Conservation (phyloP, 2,329 filamentous ascomycete species). For the Pseudocercospora fijiensis region DNA sequence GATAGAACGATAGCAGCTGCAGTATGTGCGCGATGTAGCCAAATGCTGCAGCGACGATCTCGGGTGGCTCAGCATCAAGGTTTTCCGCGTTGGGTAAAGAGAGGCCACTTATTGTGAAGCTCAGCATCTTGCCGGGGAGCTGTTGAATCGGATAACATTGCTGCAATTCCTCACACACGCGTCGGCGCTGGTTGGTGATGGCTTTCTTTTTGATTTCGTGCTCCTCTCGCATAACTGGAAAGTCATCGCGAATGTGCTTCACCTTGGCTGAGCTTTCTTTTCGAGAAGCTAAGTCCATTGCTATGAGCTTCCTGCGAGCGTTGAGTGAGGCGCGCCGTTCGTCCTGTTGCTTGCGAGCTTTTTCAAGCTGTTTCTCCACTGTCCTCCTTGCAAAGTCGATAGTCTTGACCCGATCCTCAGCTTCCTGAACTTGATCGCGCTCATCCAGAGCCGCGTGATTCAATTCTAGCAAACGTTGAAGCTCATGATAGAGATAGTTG, state of each 20-base stretch:
- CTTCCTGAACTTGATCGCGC: constrained; percentile 42
- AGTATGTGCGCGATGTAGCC: constrained; percentile 77
- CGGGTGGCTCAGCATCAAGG: constrained; percentile 69
- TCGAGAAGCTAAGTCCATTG: constrained; percentile 38
- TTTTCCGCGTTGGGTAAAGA: constrained; percentile 72
- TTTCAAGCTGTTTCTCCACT: constrained; percentile 66
- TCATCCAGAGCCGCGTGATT: constrained; percentile 42
- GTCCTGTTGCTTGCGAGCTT: constrained; percentile 61
- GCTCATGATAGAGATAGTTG: constrained; percentile 72
- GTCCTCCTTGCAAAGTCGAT: constrained; percentile 56
- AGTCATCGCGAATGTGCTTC: constrained; percentile 54
- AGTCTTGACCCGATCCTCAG: constrained; percentile 46
- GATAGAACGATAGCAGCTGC: constrained; percentile 75
- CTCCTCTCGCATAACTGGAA: constrained; percentile 40
- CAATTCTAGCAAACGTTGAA: constrained; percentile 55
- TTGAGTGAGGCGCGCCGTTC: constrained; percentile 67
- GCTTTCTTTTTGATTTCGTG: constrained; percentile 56
- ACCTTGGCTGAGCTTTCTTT: constrained; percentile 50
- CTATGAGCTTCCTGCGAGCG: constrained; percentile 66
- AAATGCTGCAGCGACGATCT: constrained; percentile 74
- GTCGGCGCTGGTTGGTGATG: constrained; percentile 80
- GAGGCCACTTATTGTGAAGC: constrained; percentile 79
- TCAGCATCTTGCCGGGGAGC: constrained; percentile 61
- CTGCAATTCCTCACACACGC: constrained; percentile 80
- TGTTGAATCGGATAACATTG: constrained; percentile 79